Base-by-base conservation (phyloP, 2,329 filamentous ascomycete genomes). In the Dothistroma septosporum region DNA sequence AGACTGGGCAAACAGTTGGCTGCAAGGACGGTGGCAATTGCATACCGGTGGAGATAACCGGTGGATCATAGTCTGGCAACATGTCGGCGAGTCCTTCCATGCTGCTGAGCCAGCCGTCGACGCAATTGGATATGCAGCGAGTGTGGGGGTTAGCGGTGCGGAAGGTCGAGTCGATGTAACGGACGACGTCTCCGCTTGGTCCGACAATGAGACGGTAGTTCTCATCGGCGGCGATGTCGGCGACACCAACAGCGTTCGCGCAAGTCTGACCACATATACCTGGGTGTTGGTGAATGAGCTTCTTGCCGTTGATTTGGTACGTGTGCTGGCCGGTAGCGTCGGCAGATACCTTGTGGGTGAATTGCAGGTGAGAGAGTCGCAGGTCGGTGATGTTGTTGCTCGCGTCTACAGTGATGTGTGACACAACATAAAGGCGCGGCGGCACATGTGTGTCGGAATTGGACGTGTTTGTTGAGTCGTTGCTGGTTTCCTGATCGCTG, bases 1-100 rank as follows among this genome's bases (percentile, higher is more conserved):
- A 72, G 57, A 66, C 61, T 0, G 70, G 69, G 55, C 70, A 72
- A 37, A 71, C 53, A 4, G 67, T 35, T 12, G 54, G 63, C 48
- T 64, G 62, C 37, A 66, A 53, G 37, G 24, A 58, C 11, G 33
- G 22, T 1, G 63, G 59, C n/a, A 64, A 16, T 5, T 12, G 14
- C 11, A 41, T n/a, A 28, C 47, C 59, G 2, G 41, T 10, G 14
- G 53, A 37, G 9, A 53, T 19, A n/a, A 49, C 59, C 10, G 66
- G 63, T 11, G 65, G 49, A 22, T 48, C 47, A 55, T 70, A 70
- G 60, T 65, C 55, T 22, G 57, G 59, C 58, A 67, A 59, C 61
- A 68, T 63, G 49, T 56, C 55, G 16, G 33, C 46, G n/a, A 68
- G 61, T 22, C 47, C 37, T 19, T 52, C 19, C 12, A 60, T 58